These are phyloP conservation scores for Fomitopsis palustris DNA, from an alignment of 1,284 basidiomycete species.

Conservation along the genomic window DNA sequence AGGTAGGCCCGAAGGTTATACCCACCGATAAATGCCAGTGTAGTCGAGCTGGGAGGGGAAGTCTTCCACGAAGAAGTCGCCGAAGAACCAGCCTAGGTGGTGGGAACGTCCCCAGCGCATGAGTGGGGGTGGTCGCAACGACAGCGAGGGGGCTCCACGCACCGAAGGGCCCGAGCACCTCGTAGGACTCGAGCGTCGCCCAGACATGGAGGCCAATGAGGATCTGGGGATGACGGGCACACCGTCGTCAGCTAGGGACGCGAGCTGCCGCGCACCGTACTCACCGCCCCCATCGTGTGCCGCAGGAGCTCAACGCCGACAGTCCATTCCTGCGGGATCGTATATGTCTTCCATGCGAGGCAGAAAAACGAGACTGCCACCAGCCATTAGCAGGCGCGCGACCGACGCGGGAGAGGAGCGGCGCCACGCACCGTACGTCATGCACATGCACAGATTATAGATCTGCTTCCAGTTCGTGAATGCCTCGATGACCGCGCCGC, in stretches of 20 bases:
- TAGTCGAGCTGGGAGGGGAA: slow-evolving; percentile 91
- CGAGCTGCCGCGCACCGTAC: slow-evolving; percentile 27
- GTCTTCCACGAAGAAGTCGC: slow-evolving; percentile 96
- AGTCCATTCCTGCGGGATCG: slow-evolving; percentile 79
- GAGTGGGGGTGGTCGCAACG: slow-evolving; percentile 1
- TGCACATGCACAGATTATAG: slow-evolving; percentile 91
- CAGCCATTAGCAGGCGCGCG: not conserved
- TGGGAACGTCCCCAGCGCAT: not conserved
- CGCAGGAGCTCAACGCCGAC: slow-evolving; percentile 87
- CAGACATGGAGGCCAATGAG: slow-evolving; percentile 89
- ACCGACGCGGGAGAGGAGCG: not conserved
- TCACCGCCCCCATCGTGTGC: slow-evolving; percentile 80
- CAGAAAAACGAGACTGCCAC: slow-evolving; percentile 74
- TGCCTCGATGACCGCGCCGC: slow-evolving; percentile 84
- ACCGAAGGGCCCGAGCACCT: slow-evolving; percentile 93
- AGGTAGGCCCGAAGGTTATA: not conserved
- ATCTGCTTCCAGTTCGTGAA: slow-evolving; percentile 94
- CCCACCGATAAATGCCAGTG: slow-evolving; percentile 89
- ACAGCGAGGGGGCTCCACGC: slow-evolving; percentile 13
- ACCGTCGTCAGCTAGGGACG: slow-evolving; percentile 2
- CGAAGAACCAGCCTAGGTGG: slow-evolving; percentile 97
- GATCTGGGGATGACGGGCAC: slow-evolving; percentile 45
- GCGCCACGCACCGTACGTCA: slow-evolving; percentile 84
- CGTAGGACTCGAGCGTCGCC: slow-evolving; percentile 87
- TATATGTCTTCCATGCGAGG: slow-evolving; percentile 87